These are phyloP conservation scores for Thymus quinquecostatus DNA, from an alignment of 257 asterid genomes.

Conservation along the genomic window DNA sequence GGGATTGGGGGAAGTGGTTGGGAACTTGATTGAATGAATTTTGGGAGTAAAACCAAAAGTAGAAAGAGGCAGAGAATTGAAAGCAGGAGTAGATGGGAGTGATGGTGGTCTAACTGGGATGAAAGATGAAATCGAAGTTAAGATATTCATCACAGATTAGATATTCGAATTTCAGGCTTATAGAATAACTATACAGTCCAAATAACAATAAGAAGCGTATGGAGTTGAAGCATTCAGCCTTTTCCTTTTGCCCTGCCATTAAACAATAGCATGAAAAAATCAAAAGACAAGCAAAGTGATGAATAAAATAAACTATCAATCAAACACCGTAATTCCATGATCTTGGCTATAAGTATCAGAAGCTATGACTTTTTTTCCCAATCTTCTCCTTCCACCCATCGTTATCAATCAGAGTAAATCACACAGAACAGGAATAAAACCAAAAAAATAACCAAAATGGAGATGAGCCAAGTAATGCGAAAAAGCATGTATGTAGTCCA, in stretches of 20 bases:
- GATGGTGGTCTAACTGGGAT: conserved; percentile 36
- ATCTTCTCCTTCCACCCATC: no score
- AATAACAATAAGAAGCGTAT: neutral
- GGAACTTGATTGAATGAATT: conserved; percentile 30
- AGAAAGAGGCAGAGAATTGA: conserved; percentile 9
- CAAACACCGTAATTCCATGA: neutral
- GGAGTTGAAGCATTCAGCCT: conserved; percentile 17
- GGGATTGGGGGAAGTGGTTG: conserved; percentile 18
- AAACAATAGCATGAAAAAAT: neutral
- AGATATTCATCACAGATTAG: conserved; percentile 34
- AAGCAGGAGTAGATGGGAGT: conserved; percentile 25
- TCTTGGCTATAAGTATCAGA: no score
- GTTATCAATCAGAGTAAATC: no score
- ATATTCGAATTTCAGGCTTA: neutral
- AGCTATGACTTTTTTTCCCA: no score
- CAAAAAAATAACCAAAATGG: no score
- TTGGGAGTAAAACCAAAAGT: conserved; percentile 20
- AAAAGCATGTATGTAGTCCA: no score
- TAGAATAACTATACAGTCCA: no score
- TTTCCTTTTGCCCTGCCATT: conserved; percentile 20
- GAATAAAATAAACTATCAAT: neutral
- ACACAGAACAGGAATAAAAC: no score
- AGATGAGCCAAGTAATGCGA: no score
- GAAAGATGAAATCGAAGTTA: conserved; percentile 41
- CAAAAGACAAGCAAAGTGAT: no score